A percentile compares a stretch with the other conserved stretches of the same genome.
These are phyloP conservation scores for Zasmidium angulare DNA, from an alignment of 2,329 filamentous ascomycete species.

Conservation along the genomic window DNA sequence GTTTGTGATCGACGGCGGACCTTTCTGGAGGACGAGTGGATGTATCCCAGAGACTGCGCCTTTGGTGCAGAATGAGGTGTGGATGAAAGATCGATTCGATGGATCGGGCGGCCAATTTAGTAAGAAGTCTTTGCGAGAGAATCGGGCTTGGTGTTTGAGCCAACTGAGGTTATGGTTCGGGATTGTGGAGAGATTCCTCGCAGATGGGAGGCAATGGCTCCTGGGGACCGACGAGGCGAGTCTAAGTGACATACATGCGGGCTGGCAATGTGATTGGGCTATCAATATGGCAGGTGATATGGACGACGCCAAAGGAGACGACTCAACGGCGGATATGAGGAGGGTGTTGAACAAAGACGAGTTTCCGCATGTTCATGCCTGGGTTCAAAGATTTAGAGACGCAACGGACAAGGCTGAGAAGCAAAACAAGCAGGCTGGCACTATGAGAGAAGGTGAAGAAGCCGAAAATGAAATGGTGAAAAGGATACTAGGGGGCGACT, in stretches of 20 bases:
- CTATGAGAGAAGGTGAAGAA: slow-evolving; percentile 12
- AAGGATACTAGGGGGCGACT: slow-evolving; percentile 10
- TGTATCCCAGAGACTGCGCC: slow-evolving; percentile 14
- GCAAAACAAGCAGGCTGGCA: slow-evolving; percentile 7
- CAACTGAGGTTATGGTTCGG: slow-evolving; percentile 20
- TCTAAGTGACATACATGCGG: slow-evolving; percentile 24
- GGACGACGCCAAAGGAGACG: slow-evolving; percentile 1
- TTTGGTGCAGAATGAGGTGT: slow-evolving; percentile 16
- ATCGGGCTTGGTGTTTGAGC: slow-evolving; percentile 14
- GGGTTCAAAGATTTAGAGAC: slow-evolving; percentile 17
- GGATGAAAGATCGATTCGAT: slow-evolving; percentile 20
- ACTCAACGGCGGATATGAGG: slow-evolving; percentile 13
- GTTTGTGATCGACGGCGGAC: slow-evolving; percentile 19
- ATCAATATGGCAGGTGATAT: slow-evolving; percentile 15
- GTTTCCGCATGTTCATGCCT: slow-evolving; percentile 17
- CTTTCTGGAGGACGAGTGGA: slow-evolving; percentile 18
- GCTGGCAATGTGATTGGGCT: slow-evolving; percentile 20
- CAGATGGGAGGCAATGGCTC: slow-evolving; percentile 23
- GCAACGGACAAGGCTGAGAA: slow-evolving; percentile 7
- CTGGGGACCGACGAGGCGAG: slow-evolving; percentile 12
- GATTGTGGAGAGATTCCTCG: slow-evolving; percentile 24
- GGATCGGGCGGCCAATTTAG: slow-evolving; percentile 17
- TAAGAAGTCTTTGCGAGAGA: slow-evolving; percentile 8
- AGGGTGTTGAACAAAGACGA: slow-evolving; percentile 7
- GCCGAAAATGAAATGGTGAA: slow-evolving; percentile 16